Percentiles rank a stretch among this genome's conserved stretches.
Conservation (phyloP, 2,329 filamentous ascomycete species). For the Aspergillus piperis region DNA sequence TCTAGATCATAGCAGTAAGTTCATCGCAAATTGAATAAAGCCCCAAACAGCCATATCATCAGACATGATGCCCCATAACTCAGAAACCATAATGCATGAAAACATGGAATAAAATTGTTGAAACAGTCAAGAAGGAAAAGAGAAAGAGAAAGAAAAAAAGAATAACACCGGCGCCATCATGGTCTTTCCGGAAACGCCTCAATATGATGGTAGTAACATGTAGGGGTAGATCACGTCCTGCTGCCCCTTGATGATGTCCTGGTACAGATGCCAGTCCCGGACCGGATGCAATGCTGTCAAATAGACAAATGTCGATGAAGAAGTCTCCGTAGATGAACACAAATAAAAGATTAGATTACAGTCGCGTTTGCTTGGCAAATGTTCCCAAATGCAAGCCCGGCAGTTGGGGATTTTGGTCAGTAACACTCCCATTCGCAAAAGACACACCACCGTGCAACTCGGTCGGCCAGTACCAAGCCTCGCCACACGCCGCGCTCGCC, state of each 20-base stretch:
- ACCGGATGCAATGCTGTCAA: neutral
- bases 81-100: neutral
- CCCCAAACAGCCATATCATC: neutral
- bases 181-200: neutral
- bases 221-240: conserved; percentile 6
- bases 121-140: conserved; percentile 5
- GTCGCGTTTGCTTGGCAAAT: neutral
- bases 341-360: conserved; percentile 5
- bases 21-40: too few species aligned
- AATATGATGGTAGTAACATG: neutral
- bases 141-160: conserved; percentile 1
- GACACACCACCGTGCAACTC: conserved; percentile 68
- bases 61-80: neutral
- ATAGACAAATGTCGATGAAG: too few species aligned
- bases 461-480: conserved; percentile 64
- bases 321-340: neutral
- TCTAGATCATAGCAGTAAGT: too few species aligned
- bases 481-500: conserved; percentile 65
- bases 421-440: conserved; percentile 67
- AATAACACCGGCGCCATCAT: conserved; percentile 1
- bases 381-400: too few species aligned
- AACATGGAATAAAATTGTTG: neutral
- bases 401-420: conserved; percentile 30
- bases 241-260: neutral
- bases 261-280: neutral